phyloP scores from a whole-genome alignment of 768 basidiomycete genomes.

The Dentipellis fragilis region DNA sequence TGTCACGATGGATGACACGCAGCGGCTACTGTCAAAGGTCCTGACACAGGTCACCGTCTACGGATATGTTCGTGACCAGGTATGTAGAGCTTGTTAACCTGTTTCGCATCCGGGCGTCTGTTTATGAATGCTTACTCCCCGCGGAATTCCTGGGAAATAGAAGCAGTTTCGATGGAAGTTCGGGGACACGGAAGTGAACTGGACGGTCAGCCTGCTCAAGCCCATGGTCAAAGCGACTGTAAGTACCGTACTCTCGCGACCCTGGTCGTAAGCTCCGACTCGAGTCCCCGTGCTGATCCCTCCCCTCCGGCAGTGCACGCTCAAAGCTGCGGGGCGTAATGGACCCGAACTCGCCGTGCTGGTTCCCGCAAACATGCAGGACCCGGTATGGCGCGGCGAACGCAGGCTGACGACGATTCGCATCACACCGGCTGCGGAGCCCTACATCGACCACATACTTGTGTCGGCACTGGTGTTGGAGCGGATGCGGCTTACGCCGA shows the following conservation, averaged over 20 bases:
- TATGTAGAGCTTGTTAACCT: too few species aligned
- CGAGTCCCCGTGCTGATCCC: neutral
- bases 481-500: neutral
- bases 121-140: too few species aligned
- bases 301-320: neutral
- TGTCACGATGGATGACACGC: too few species aligned
- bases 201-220: too few species aligned
- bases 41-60: too few species aligned
- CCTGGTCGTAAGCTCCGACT: neutral
- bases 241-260: neutral
- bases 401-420: neutral
- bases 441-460: constrained; percentile 1
- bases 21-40: too few species aligned
- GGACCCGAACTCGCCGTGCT: neutral
- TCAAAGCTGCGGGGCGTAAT: neutral
- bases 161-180: too few species aligned
- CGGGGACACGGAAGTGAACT: too few species aligned
- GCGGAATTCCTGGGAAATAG: too few species aligned
- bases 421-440: neutral
- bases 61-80: too few species aligned
- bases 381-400: neutral
- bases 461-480: constrained; percentile 7
- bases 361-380: neutral
- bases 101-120: too few species aligned
- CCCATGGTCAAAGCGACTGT: neutral